Evolutionary conservation across 192 early-diverging fungal genomes (phyloP), one percentile per base, ranked within the genome.

Genomic region (Coemansia sp.): DNA sequence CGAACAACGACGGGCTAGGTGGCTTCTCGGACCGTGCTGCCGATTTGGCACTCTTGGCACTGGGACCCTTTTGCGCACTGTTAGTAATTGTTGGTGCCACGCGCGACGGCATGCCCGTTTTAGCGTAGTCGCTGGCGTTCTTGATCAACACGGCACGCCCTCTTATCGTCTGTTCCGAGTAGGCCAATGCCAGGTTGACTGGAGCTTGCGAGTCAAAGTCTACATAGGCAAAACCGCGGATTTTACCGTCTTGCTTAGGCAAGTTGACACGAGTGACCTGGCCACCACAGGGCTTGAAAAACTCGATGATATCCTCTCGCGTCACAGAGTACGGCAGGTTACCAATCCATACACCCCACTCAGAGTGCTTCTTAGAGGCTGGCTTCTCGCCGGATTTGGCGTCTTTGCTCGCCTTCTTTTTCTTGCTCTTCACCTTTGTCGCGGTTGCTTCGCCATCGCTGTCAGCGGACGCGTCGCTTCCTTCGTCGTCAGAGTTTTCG

Each of bases 311-410:
- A 3, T 83, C 72, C 46, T 87, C 86, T 37, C 80, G 75, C 0
- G 86, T 83, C 16, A 86, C 86, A 7, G 86, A 63, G 68, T 85
- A 92, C 3, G 87, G 79, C 27, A 92, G 75, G 69, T 92, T 92
- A 2, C 91, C 91, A 51, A 92, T 87, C 91, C 91, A 92, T 46
- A 91, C 81, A 40, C 87, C 74, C 35, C 69, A 87, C n/a, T 87
- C 81, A 40, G 88, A 88, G 42, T 81, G 85, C 56, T 77, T 69
- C 65, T 77, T 80, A 29, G 71, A 63, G 54, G 63, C 63, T 21
- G 70, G 71, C 31, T 77, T 68, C 64, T 84, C 80, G 27, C 73
- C 63, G 34, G 74, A 63, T 54, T 81, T 78, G 33, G 59, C 45
- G 8, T 74, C 74, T 61, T 66, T 75, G 21, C 44, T 78, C 62